Evolutionary conservation across 257 asterid species (phyloP).

Genomic region (Ehretia macrophylla): DNA sequence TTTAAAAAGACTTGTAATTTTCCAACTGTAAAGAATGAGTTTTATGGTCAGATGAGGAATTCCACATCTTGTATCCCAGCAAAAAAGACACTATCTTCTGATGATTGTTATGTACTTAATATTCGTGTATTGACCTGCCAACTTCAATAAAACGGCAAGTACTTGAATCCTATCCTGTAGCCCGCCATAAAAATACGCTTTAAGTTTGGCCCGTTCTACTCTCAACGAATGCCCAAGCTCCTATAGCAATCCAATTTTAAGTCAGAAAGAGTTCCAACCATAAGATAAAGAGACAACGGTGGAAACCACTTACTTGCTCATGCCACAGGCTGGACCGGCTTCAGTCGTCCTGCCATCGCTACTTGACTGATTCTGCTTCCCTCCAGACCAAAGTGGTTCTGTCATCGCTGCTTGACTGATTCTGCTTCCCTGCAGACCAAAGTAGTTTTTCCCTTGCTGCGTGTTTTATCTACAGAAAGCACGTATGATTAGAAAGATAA

Average conservation of each 20-base stretch:
- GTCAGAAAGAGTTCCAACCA: not conserved
- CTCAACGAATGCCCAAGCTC: conserved; percentile 24
- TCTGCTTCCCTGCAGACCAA: conserved; percentile 17
- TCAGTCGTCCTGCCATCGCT: conserved; percentile 16
- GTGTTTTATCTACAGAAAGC: conserved; percentile 15
- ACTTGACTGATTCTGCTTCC: conserved; percentile 21
- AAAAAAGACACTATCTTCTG: not conserved
- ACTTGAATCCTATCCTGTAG: not conserved
- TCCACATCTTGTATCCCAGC: not conserved
- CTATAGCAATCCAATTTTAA: conserved; percentile 15
- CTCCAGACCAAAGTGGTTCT: conserved; percentile 9
- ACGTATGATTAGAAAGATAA: not conserved
- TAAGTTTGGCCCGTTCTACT: not conserved
- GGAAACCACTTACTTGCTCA: conserved; percentile 20
- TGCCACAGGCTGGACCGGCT: conserved; percentile 12
- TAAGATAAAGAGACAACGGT: not conserved
- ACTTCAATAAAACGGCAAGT: conserved; percentile 1
- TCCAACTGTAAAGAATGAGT: no score
- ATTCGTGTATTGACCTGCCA: conserved; percentile 10
- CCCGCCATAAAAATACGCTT: not conserved
- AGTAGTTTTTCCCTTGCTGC: conserved; percentile 12
- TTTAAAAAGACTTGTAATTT: not conserved
- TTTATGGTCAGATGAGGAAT: no score
- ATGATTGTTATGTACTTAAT: not conserved
- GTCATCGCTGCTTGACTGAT: conserved; percentile 18